Conservation (phyloP, 345 rosid species). For the Camelina neglecta region DNA sequence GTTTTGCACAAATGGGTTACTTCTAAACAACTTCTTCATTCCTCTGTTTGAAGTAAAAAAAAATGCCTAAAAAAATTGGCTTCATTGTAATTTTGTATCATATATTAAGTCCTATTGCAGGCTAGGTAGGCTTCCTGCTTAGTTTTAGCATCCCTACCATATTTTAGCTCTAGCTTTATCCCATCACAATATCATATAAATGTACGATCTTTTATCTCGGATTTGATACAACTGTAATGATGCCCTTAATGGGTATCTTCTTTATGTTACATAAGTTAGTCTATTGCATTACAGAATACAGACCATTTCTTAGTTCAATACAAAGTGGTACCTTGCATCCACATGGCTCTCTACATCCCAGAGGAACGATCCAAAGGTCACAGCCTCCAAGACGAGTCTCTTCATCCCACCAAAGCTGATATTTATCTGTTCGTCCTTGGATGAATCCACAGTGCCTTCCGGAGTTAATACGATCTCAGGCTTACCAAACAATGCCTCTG, state of each 20-base stretch:
- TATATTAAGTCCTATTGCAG: conserved; percentile 46
- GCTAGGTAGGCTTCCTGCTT: conserved; percentile 45
- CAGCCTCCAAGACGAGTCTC: conserved; percentile 96
- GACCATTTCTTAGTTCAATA: conserved; percentile 53
- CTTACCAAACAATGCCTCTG: conserved; percentile 93
- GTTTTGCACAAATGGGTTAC: conserved; percentile 52
- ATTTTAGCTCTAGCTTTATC: conserved; percentile 30
- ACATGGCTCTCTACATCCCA: conserved; percentile 98
- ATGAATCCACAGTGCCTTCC: conserved; percentile 70
- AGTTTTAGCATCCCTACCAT: conserved; percentile 30
- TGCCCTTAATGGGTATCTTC: conserved; percentile 29
- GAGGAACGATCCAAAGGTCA: conserved; percentile 94
- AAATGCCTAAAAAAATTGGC: conserved; percentile 1
- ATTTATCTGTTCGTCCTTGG: conserved; percentile 70
- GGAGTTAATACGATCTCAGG: conserved; percentile 80
- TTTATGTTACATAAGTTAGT: conserved; percentile 45
- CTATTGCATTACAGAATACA: conserved; percentile 33
- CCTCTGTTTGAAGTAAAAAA: conserved; percentile 27
- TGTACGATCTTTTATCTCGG: conserved; percentile 23
- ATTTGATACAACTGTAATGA: conserved; percentile 35
- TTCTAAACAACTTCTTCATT: conserved; percentile 42
- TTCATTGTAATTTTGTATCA: conserved; percentile 24
- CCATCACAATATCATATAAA: conserved; percentile 25
- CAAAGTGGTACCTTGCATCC: conserved; percentile 94
- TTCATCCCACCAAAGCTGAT: conserved; percentile 88